A percentile compares a stretch with the other conserved stretches of the same genome.
Evolutionary conservation across 305 asterid genomes (phyloP).

Genomic region (Fraxinus velutina): DNA sequence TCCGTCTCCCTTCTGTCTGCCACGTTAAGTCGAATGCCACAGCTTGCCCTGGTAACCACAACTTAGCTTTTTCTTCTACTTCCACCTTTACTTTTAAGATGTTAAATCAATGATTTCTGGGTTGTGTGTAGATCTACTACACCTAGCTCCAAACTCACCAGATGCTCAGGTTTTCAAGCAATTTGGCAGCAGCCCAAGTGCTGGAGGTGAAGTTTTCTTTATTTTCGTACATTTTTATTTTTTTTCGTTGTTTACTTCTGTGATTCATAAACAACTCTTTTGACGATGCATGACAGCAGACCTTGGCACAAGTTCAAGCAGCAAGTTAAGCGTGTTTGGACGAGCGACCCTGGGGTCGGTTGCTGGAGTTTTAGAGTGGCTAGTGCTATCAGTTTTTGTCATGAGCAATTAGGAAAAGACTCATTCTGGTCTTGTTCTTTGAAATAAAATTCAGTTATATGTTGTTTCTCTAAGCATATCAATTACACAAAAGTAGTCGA

Average conservation of each 20-base stretch:
- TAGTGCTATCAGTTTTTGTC: conserved; percentile 17
- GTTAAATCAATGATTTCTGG: background rate
- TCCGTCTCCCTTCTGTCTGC: conserved; percentile 33
- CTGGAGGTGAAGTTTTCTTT: conserved; percentile 27
- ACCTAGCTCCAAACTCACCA: conserved; percentile 41
- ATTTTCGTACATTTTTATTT: background rate
- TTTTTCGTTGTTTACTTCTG: background rate
- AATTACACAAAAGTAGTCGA: background rate
- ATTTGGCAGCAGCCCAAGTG: conserved; percentile 16
- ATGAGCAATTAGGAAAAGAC: conserved; percentile 2
- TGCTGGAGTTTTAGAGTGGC: conserved; percentile 21
- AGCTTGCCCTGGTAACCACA: conserved; percentile 28
- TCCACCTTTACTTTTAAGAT: background rate
- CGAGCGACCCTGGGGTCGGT: conserved; percentile 16
- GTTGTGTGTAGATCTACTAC: conserved; percentile 33
- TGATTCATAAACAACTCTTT: background rate
- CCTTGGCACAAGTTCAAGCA: conserved; percentile 28
- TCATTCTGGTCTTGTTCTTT: background rate
- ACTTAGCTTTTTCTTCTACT: background rate
- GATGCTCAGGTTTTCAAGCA: conserved; percentile 47
- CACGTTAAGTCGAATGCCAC: conserved; percentile 24
- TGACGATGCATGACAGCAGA: conserved; percentile 6
- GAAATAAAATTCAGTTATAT: background rate
- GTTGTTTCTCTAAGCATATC: background rate
- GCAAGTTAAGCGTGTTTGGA: conserved; percentile 11